A percentile compares a stretch with the other conserved stretches of the same genome.
phyloP scores from a whole-genome alignment of 1,284 basidiomycete genomes.

The Mrakiaceae sp. region DNA sequence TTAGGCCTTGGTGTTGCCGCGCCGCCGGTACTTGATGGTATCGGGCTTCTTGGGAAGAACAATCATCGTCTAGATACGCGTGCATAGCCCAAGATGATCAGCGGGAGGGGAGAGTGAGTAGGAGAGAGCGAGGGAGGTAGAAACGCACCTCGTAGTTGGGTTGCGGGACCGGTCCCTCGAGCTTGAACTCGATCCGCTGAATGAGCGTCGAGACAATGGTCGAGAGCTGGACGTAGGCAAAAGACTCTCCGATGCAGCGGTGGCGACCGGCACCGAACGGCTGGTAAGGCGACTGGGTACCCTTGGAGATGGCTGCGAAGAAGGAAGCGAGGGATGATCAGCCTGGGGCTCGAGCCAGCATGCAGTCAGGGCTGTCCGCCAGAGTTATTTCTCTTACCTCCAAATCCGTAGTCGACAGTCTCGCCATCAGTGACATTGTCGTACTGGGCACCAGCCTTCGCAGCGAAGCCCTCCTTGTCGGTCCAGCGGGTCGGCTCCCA shows the following conservation, averaged over 20 bases:
- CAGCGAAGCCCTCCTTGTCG: conserved; percentile 63
- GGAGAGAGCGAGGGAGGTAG: background rate
- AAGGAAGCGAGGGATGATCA: background rate
- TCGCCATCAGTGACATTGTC: conserved; percentile 48
- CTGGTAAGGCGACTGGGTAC: conserved; percentile 80
- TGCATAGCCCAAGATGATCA: conserved; percentile 15
- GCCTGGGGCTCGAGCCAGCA: too few species aligned
- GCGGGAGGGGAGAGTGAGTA: background rate
- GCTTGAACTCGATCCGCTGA: conserved; percentile 60
- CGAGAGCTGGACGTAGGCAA: conserved; percentile 89
- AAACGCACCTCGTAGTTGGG: conserved; percentile 77
- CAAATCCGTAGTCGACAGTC: conserved; percentile 93
- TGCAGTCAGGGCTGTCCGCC: too few species aligned
- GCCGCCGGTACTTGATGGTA: conserved; percentile 29
- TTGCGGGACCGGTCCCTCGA: conserved; percentile 57
- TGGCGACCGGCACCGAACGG: conserved; percentile 95
- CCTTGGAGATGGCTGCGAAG: conserved; percentile 53
- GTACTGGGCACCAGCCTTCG: conserved; percentile 61
- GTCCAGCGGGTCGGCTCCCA: conserved; percentile 84
- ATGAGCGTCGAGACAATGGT: conserved; percentile 70
- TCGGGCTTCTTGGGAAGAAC: conserved; percentile 50
- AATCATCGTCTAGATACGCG: conserved; percentile 50
- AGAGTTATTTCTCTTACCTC: conserved; percentile 40
- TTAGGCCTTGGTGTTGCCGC: background rate
- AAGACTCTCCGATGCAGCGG: conserved; percentile 88